Evolutionary conservation across 108 stramenopile species (phyloP), one percentile per base, ranked within the genome.

Genomic region (Cyclostephanos tholiformis): DNA sequence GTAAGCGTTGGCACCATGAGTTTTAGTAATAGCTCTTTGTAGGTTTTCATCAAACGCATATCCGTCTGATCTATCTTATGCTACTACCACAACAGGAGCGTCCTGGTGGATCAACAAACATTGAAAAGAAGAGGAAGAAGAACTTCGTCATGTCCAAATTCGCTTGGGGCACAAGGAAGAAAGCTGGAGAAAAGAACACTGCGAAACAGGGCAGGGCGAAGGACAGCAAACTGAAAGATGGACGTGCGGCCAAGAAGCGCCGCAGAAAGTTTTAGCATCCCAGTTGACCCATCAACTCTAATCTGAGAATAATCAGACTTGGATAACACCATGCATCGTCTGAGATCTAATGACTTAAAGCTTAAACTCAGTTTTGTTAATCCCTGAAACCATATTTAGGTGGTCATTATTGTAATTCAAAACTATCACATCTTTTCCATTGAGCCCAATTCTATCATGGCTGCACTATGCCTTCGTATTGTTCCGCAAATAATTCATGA

Each of bases 61-160:
- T 22, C 49, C 62, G 6, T 23, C 23, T 19, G 32, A 26, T 53
- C 22, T 32, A 36, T 72, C 36, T 14, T 41, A 4, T 32, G 23
- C 48, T 51, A 52, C 10, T 19, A 22, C 39, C 23, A 22, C 51
- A 27, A 38, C 68, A 76, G 71, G 79, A 71, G 39, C 89, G 95
- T 17, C 85, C 82, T 27, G 97, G 97, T 50, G 97, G 97, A 48
- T 88, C 89, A 22, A 97, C 95, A 27, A 97, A 97, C 75, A 89
- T 83, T 11, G 97, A 97, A 77, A 97, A 97, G 83, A 79, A 76
- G 66, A 78, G 95, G 50, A 91, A 83, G 61, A 97, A 97, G 89
- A 96, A 92, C 74, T 97, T 94, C 63, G 51, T 85, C 32, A 97
- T 97, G 97, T 75, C 85, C 26, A 91, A 91, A 65, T 85, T 81